These are phyloP conservation scores for Ensete glaucum DNA, from an alignment of 176 grass and related monocot species.

Conservation along the genomic window DNA sequence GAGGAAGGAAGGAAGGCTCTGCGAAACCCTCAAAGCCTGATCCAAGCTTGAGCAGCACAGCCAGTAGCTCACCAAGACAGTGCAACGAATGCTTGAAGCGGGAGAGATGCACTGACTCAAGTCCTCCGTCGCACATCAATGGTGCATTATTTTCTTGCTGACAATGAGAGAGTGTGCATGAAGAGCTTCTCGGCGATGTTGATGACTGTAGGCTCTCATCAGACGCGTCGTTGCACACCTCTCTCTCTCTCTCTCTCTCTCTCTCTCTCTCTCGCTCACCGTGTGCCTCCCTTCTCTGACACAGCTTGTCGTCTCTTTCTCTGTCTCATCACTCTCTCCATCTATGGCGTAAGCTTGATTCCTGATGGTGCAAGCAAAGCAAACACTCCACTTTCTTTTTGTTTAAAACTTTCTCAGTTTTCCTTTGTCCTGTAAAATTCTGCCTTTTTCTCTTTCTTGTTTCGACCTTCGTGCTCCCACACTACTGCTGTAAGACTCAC, in stretches of 20 bases:
- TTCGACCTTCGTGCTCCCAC: neutral
- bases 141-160: neutral
- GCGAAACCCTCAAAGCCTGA: neutral
- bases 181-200: neutral
- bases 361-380: constrained; percentile 24
- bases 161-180: neutral
- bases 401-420: neutral
- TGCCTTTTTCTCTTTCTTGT: neutral
- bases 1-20: neutral
- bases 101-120: neutral
- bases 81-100: neutral
- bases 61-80: neutral
- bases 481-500: constrained; percentile 1
- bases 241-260: neutral
- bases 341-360: constrained; percentile 10
- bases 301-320: neutral
- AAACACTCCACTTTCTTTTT: constrained; percentile 11
- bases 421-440: constrained; percentile 6
- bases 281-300: too few relatives aligned
- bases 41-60: neutral
- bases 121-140: neutral
- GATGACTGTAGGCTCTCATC: neutral
- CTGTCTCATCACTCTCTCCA: neutral
- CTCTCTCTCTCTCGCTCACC: too few relatives aligned
- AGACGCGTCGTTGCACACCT: too few relatives aligned